Evolutionary conservation across 2,329 filamentous ascomycete species (phyloP).

Genomic region (Aspergillus bombycis): DNA sequence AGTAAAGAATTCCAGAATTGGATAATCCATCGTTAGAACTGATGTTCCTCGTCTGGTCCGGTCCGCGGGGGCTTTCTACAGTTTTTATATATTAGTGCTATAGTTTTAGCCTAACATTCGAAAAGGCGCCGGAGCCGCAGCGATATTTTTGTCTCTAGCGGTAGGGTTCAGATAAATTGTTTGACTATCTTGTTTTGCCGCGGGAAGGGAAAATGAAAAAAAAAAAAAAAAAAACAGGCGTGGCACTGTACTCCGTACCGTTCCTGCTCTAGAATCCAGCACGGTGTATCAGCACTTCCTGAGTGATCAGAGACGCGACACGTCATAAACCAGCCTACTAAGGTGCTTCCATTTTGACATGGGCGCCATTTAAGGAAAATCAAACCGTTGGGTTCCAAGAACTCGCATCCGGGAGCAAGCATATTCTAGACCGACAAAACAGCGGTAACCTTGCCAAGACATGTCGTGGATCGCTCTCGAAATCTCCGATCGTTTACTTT

Average conservation of each 20-base stretch:
- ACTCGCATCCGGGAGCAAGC: neutral
- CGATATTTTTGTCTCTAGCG: neutral
- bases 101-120: neutral
- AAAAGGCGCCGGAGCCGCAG: slow-evolving; percentile 1
- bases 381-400: neutral
- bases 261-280: neutral
- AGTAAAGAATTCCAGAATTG: neutral
- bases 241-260: neutral
- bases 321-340: neutral
- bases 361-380: neutral
- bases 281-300: neutral
- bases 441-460: neutral
- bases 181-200: neutral
- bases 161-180: neutral
- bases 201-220: neutral
- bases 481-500: neutral
- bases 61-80: neutral
- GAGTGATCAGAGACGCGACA: neutral
- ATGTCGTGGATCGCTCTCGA: neutral
- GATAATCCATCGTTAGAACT: neutral
- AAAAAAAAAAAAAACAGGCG: neutral
- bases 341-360: neutral
- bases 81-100: neutral
- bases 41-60: neutral
- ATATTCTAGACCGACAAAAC: neutral